phyloP scores from a whole-genome alignment of 257 asterid species.

The Cynanchum wilfordii region DNA sequence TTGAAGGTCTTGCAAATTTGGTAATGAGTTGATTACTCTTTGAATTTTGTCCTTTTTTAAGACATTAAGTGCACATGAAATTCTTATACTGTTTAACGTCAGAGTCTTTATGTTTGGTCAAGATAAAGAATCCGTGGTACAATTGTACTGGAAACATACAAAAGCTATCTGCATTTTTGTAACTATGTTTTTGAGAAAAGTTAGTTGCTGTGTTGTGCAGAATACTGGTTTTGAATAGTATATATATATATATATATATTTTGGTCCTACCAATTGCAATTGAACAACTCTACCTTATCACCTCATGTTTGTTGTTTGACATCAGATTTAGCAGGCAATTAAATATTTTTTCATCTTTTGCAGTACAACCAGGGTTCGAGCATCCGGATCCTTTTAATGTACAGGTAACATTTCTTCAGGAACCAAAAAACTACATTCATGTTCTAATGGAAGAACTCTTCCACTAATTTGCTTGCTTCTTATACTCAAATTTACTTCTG shows the following conservation, averaged over 20 bases:
- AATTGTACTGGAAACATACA: no score
- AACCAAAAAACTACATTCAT: neutral
- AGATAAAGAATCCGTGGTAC: no score
- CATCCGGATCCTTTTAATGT: conserved; percentile 71
- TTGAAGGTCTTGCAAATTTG: conserved; percentile 66
- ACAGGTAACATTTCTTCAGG: conserved; percentile 44
- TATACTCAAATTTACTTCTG: neutral
- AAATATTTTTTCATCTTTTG: conserved; percentile 20
- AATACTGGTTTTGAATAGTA: neutral
- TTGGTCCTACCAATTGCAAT: neutral
- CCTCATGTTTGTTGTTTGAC: neutral
- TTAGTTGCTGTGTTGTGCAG: neutral
- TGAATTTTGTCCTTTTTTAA: neutral
- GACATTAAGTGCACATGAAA: neutral
- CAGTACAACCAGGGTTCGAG: conserved; percentile 68
- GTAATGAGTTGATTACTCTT: conserved; percentile 33
- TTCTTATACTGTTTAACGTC: no score
- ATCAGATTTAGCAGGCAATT: no score
- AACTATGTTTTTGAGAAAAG: neutral
- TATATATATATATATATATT: neutral
- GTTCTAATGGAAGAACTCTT: conserved; percentile 1
- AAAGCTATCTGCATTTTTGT: no score
- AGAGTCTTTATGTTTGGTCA: no score
- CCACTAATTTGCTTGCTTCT: neutral
- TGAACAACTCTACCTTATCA: neutral